phyloP scores from a whole-genome alignment of 2,329 filamentous ascomycete species.

The Alternaria novae-zelandiae region DNA sequence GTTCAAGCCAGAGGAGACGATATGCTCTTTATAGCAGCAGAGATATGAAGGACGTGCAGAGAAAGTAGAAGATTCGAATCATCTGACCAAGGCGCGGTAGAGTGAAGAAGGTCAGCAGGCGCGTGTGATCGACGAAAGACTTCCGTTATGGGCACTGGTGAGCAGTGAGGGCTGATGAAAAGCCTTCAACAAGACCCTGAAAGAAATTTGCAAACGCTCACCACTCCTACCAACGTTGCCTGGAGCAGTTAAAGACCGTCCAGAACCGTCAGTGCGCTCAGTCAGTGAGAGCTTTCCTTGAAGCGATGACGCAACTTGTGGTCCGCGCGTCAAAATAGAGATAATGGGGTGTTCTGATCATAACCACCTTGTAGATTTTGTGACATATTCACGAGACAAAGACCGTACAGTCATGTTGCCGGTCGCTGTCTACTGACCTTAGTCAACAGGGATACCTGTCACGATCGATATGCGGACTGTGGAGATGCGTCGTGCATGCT shows the following conservation, averaged over 20 bases:
- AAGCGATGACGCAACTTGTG: not conserved
- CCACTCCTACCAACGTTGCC: not conserved
- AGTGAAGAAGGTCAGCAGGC: not conserved
- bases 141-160: not conserved
- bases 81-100: not conserved
- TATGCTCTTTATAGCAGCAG: not conserved
- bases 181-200: not conserved
- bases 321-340: not conserved
- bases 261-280: not conserved
- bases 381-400: not conserved
- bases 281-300: not conserved
- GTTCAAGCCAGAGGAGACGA: not conserved
- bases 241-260: not conserved
- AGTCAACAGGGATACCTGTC: not conserved
- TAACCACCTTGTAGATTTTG: not conserved
- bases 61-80: not conserved
- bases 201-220: not conserved
- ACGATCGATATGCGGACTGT: not conserved
- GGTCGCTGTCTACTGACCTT: not conserved
- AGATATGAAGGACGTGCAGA: not conserved
- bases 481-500: not conserved
- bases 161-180: not conserved
- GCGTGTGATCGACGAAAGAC: not conserved
- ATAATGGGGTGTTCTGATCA: not conserved
- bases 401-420: not conserved